phyloP scores from a whole-genome alignment of 306 rosid genomes.

The Aeschynomene evenia region DNA sequence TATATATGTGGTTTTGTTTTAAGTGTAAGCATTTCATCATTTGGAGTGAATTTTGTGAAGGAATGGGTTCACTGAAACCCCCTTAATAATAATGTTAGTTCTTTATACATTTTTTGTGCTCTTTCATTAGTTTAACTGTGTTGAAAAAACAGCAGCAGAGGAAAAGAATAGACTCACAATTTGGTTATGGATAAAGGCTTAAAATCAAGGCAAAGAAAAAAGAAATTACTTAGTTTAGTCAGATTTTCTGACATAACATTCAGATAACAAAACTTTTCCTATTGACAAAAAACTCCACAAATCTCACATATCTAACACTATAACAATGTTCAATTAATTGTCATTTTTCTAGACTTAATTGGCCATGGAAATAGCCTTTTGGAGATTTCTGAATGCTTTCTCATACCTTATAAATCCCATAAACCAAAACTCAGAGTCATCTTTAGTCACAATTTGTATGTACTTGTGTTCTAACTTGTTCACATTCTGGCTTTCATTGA shows the following conservation, averaged over 20 bases:
- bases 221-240: background rate
- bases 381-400: constrained; percentile 64
- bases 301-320: background rate
- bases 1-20: background rate
- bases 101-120: background rate
- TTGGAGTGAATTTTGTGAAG: constrained; percentile 3
- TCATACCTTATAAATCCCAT: constrained; percentile 76
- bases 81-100: background rate
- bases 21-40: background rate
- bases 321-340: background rate
- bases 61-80: background rate
- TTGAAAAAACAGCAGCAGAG: background rate
- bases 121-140: background rate
- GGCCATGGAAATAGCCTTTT: constrained; percentile 58
- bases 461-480: constrained; percentile 62
- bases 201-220: background rate
- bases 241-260: background rate
- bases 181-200: background rate
- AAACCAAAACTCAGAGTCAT: constrained; percentile 81
- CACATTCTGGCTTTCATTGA: constrained; percentile 53
- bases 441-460: constrained; percentile 64
- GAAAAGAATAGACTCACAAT: background rate
- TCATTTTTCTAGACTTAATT: background rate
- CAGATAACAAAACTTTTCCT: background rate
- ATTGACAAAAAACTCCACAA: background rate